Base-by-base conservation (phyloP, 352 stramenopile species). In the Peronospora destructor region DNA sequence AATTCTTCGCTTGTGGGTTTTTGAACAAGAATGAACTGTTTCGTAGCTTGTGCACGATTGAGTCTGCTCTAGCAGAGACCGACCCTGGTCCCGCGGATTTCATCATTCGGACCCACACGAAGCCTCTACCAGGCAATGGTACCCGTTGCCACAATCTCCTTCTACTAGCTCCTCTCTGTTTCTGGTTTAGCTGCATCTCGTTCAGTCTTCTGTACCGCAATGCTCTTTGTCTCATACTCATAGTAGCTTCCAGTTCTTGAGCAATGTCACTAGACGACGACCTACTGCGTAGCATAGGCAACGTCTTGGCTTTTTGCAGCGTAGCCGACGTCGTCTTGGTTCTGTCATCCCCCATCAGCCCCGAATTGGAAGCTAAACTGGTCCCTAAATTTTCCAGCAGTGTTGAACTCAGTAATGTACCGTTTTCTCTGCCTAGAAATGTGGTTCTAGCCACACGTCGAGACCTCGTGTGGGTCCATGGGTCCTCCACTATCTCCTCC, bases 171-270 rank as follows among this genome's bases (percentile, higher is more conserved):
- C 75, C 71, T 30, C 69, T 63, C 49, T 87, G 76, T 34, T 81
- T 81, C 53, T 84, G 76, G 8, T 64, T 85, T 13, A 87, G 37
- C 40, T 85, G 71, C 71, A 85, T 84, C 49, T 75, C 54, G 61
- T 87, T 87, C 17, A 85, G 50, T 8, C 76, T 61, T 3, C 76
- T 66, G 45, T 87, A 85, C 10, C 72, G 57, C 12, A 87, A 49
- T 16, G 76, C 76, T 30, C 76, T 56, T 48, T 87, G 76, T 21
- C 76, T 58, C 58, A 65, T 67, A 29, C 51, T 71, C 16, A 59
- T 76, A 6, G 46, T 65, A 4, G 56, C 38, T 32, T 83, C 69
- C 12, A 76, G 7, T 12, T 61, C 49, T 28, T 70, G 45, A 1
- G 37, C 3, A 16, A 35, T 33, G 16, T 64, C 57, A 6, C 45